Conservation (phyloP, 768 basidiomycete species). For the Pluteus cervinus region DNA sequence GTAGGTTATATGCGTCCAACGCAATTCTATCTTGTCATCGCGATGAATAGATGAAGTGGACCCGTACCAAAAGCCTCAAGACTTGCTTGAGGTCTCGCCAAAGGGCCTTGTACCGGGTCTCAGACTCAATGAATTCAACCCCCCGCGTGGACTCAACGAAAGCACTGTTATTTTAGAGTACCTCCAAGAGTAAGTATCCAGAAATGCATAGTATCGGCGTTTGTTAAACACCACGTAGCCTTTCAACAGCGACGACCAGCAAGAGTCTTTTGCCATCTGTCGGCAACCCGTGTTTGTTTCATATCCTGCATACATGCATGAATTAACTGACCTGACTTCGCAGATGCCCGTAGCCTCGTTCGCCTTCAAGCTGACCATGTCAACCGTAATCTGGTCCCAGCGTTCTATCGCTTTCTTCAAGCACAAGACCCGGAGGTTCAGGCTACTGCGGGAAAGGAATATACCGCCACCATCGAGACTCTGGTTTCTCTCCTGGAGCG, state of each 20-base stretch:
- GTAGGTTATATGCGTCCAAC: constrained; percentile 8
- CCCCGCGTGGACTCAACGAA: constrained; percentile 66
- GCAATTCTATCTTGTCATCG: background rate
- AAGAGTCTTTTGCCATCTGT: constrained; percentile 49
- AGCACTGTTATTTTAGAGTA: constrained; percentile 77
- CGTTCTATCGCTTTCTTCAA: constrained; percentile 73
- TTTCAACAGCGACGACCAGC: constrained; percentile 39
- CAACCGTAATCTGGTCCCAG: constrained; percentile 57
- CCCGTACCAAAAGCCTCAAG: constrained; percentile 76
- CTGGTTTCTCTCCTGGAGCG: constrained; percentile 53
- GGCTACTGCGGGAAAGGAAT: constrained; percentile 45
- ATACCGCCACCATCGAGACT: constrained; percentile 40
- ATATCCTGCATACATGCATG: background rate
- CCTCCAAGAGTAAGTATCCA: constrained; percentile 58
- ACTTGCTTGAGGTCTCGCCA: constrained; percentile 75
- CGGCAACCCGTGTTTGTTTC: constrained; percentile 50
- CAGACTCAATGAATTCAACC: constrained; percentile 44
- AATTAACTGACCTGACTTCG: background rate
- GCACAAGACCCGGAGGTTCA: constrained; percentile 55
- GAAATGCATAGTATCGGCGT: background rate
- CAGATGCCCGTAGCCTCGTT: constrained; percentile 63
- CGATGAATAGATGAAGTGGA: constrained; percentile 66
- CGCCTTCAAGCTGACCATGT: constrained; percentile 66
- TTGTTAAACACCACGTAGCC: constrained; percentile 22
- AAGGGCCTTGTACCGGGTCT: constrained; percentile 77